Evolutionary conservation across 2,329 filamentous ascomycete species (phyloP).

Genomic region (Colletotrichum sansevieriae): DNA sequence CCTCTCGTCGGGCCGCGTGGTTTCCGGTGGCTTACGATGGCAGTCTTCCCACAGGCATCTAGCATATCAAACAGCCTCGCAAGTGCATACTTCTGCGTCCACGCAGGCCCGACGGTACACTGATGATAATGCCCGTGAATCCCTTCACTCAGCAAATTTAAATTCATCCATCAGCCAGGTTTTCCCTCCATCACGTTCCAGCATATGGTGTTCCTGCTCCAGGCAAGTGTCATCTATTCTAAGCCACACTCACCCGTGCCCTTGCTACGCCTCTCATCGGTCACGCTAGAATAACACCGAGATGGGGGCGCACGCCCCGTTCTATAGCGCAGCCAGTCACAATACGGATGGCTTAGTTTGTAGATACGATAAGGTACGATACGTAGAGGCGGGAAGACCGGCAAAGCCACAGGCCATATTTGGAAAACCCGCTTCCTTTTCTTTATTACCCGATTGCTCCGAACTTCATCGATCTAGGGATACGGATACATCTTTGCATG

Average conservation of each 20-base stretch:
- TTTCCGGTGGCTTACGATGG: neutral
- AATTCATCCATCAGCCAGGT: no score
- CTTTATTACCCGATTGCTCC: neutral
- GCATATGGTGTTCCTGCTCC: no score
- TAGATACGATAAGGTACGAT: no score
- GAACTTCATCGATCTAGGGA: slow-evolving; percentile 11
- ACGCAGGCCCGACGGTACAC: no score
- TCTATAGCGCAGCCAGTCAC: neutral
- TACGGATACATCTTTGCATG: neutral
- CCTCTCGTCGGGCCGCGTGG: slow-evolving; percentile 1
- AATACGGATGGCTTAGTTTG: neutral
- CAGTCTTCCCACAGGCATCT: neutral
- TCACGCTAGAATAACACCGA: slow-evolving; percentile 12
- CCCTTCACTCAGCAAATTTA: no score
- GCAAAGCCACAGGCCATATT: no score
- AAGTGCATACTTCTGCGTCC: neutral
- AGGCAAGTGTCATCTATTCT: neutral
- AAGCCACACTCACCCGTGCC: neutral
- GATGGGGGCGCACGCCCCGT: neutral
- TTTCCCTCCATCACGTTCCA: no score
- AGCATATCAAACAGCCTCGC: neutral
- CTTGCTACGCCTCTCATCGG: no score
- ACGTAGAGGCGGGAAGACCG: no score
- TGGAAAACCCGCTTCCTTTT: no score
- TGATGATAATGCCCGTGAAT: no score